Conservation (phyloP, 768 basidiomycete species). For the Thelephora ganbajun region DNA sequence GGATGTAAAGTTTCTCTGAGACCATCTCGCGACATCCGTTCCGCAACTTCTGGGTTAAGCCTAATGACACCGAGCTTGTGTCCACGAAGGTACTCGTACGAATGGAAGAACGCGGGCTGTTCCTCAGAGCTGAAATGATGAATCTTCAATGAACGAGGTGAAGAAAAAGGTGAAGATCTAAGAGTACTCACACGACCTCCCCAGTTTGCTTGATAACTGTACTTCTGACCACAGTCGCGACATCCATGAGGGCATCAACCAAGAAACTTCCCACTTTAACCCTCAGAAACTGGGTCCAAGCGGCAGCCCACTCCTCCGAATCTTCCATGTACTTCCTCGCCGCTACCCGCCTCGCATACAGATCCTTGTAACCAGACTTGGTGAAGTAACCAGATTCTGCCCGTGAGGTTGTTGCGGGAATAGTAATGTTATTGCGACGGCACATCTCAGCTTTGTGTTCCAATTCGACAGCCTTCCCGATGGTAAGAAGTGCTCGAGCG, state of each 20-base stretch:
- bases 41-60: constrained; percentile 68
- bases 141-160: background rate
- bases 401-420: constrained; percentile 12
- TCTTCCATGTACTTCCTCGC: constrained; percentile 52
- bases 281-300: constrained; percentile 71
- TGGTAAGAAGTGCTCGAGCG: constrained; percentile 59
- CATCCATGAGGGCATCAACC: constrained; percentile 72
- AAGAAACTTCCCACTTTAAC: constrained; percentile 73
- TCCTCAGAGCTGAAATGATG: constrained; percentile 41
- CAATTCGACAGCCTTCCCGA: constrained; percentile 78
- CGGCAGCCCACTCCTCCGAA: constrained; percentile 58
- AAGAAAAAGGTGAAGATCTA: background rate
- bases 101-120: constrained; percentile 85
- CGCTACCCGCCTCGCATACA: constrained; percentile 51
- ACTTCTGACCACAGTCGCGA: constrained; percentile 60
- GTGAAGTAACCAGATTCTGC: constrained; percentile 36
- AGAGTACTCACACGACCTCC: constrained; percentile 39
- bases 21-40: constrained; percentile 63
- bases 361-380: constrained; percentile 40
- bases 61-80: constrained; percentile 87
- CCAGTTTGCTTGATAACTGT: constrained; percentile 43
- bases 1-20: constrained; percentile 69
- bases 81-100: constrained; percentile 89
- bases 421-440: constrained; percentile 40
- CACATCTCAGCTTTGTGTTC: constrained; percentile 84